Conservation (phyloP, 2,329 filamentous ascomycete genomes). For the Neoarthrinium moseri region DNA sequence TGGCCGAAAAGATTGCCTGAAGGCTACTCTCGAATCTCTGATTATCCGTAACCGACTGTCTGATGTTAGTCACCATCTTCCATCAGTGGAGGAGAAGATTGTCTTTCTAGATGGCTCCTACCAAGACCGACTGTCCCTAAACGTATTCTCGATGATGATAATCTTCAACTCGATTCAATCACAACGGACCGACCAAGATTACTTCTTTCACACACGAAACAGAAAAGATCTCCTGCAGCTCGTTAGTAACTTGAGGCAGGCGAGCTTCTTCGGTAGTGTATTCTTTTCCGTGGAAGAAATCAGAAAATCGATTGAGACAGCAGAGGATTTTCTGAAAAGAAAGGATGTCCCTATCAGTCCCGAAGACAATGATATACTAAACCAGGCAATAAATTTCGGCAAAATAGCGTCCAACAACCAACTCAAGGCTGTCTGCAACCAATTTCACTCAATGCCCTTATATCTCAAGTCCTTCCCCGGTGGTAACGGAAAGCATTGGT, state of each 20-base stretch:
- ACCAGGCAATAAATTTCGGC: conserved; percentile 65
- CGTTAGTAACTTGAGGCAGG: conserved; percentile 76
- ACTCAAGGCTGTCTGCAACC: conserved; percentile 66
- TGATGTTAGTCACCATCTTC: conserved; percentile 69
- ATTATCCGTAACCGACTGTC: conserved; percentile 77
- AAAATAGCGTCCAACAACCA: conserved; percentile 56
- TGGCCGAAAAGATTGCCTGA: conserved; percentile 62
- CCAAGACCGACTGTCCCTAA: conserved; percentile 80
- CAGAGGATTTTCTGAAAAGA: conserved; percentile 65
- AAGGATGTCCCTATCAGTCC: conserved; percentile 55
- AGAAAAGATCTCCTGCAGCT: conserved; percentile 64
- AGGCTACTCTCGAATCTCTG: conserved; percentile 69
- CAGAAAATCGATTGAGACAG: conserved; percentile 60
- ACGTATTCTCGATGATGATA: conserved; percentile 81
- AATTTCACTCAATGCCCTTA: conserved; percentile 75
- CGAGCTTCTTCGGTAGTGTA: conserved; percentile 81
- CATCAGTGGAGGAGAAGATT: conserved; percentile 68
- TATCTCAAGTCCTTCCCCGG: conserved; percentile 68
- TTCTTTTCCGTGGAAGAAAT: conserved; percentile 70
- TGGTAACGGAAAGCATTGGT: conserved; percentile 62
- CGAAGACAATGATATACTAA: conserved; percentile 61
- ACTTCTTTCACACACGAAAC: conserved; percentile 82
- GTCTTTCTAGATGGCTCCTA: conserved; percentile 77
- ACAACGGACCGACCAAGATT: conserved; percentile 78
- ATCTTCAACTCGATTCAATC: conserved; percentile 87